Percentiles rank a stretch among this genome's conserved stretches.
Evolutionary conservation across 2,329 filamentous ascomycete genomes (phyloP).

Genomic region (Cercospora berteroae): DNA sequence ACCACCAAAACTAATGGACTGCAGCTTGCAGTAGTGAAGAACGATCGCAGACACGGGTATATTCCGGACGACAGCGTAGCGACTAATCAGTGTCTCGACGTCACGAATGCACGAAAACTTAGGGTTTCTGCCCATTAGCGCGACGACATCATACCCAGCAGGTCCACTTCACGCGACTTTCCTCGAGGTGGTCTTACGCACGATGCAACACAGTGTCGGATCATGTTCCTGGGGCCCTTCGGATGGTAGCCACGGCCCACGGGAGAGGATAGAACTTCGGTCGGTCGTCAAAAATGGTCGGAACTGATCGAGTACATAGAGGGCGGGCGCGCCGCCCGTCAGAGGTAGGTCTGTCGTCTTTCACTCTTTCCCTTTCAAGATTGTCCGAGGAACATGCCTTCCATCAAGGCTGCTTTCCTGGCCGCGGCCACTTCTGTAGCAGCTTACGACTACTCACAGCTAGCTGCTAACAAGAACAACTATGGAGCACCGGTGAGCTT

Average conservation of each 20-base stretch:
- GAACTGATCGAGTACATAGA: not conserved
- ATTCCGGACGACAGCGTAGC: not conserved
- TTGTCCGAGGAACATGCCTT: conserved; percentile 14
- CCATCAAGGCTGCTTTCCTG: conserved; percentile 16
- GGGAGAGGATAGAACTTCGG: not conserved
- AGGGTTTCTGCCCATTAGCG: not conserved
- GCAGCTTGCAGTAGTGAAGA: not conserved
- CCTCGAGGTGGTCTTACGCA: not conserved
- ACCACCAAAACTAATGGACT: not conserved
- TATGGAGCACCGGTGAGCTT: conserved; percentile 24
- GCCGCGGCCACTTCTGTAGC: conserved; percentile 16
- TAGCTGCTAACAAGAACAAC: conserved; percentile 24
- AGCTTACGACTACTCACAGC: conserved; percentile 24
- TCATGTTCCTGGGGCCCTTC: not conserved
- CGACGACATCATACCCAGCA: not conserved
- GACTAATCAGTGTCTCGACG: not conserved
- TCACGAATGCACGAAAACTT: not conserved
- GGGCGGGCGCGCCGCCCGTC: not conserved
- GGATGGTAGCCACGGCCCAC: not conserved
- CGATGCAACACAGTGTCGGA: conserved; percentile 8
- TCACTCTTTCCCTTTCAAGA: not conserved
- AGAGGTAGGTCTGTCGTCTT: not conserved
- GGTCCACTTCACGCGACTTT: conserved; percentile 1
- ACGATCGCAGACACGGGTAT: conserved; percentile 3
- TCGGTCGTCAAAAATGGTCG: not conserved